Percentiles rank a stretch among this genome's conserved stretches.
phyloP scores from a whole-genome alignment of 1,284 basidiomycete species.

The Tilletia walkeri region DNA sequence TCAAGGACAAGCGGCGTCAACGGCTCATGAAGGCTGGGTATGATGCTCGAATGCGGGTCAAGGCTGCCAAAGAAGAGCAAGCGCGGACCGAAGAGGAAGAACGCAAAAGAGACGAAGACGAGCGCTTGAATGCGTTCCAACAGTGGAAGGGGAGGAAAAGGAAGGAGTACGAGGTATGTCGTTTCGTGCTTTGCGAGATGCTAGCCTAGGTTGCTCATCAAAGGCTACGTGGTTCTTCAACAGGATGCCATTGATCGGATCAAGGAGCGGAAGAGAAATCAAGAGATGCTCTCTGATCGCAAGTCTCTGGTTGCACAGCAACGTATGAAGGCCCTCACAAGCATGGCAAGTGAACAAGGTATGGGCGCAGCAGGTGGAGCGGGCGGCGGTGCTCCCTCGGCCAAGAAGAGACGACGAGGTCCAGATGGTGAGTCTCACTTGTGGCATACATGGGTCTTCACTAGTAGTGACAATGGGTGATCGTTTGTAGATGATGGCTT shows the following conservation, averaged over 20 bases:
- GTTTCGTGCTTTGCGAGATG: neutral
- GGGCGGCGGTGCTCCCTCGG: conserved; percentile 70
- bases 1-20: conserved; percentile 94
- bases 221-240: neutral
- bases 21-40: conserved; percentile 89
- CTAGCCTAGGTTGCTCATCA: no score
- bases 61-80: conserved; percentile 78
- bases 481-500: conserved; percentile 77
- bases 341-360: conserved; percentile 69
- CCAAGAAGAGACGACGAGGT: conserved; percentile 51
- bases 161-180: conserved; percentile 36
- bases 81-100: conserved; percentile 65
- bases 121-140: conserved; percentile 60
- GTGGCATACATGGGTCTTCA: neutral
- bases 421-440: conserved; percentile 59
- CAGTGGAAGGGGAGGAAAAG: conserved; percentile 44
- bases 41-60: conserved; percentile 80
- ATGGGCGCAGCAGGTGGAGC: conserved; percentile 40
- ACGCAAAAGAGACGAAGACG: conserved; percentile 76
- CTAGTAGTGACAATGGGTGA: neutral
- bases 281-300: conserved; percentile 79
- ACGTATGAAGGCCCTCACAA: conserved; percentile 94
- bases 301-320: conserved; percentile 95
- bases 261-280: conserved; percentile 76
- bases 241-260: conserved; percentile 78